Percentiles rank a stretch among this genome's conserved stretches.
phyloP scores from a whole-genome alignment of 164 flowering plant genomes.

The Taxillus chinensis region DNA sequence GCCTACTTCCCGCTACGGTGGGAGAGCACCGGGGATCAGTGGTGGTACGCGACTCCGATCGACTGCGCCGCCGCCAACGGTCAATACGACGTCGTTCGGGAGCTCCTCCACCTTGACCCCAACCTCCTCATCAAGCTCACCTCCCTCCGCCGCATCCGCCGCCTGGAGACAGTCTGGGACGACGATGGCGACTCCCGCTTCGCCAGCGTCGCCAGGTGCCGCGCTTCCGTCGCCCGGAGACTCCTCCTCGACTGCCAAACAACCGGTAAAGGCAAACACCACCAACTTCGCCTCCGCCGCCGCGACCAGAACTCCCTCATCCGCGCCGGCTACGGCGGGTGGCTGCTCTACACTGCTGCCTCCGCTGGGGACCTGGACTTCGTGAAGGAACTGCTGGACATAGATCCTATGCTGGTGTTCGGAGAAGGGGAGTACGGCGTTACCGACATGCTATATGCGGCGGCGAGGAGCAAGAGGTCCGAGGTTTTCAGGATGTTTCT shows the following conservation, averaged over 20 bases:
- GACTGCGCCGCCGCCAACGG: conserved; percentile 94
- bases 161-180: conserved; percentile 92
- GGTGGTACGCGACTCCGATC: conserved; percentile 95
- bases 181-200: conserved; percentile 53
- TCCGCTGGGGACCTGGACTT: conserved; percentile 78
- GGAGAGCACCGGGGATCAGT: conserved; percentile 95
- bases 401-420: conserved; percentile 64
- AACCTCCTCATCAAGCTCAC: conserved; percentile 87
- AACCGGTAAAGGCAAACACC: not conserved
- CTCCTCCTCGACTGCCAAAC: conserved; percentile 50
- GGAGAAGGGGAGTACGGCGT: conserved; percentile 94
- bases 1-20: conserved; percentile 67
- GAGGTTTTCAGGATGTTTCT: conserved; percentile 66
- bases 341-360: conserved; percentile 96
- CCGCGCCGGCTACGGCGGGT: conserved; percentile 85
- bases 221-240: conserved; percentile 50
- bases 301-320: conserved; percentile 43
- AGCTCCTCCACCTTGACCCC: conserved; percentile 74
- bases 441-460: conserved; percentile 76
- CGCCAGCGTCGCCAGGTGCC: conserved; percentile 46
- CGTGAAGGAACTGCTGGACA: conserved; percentile 45
- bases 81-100: conserved; percentile 59
- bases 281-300: no score
- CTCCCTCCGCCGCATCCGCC: conserved; percentile 78
- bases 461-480: conserved; percentile 66